A percentile compares a stretch with the other conserved stretches of the same genome.
phyloP scores from a whole-genome alignment of 805 yeast species.

The Ogataea neopini region DNA sequence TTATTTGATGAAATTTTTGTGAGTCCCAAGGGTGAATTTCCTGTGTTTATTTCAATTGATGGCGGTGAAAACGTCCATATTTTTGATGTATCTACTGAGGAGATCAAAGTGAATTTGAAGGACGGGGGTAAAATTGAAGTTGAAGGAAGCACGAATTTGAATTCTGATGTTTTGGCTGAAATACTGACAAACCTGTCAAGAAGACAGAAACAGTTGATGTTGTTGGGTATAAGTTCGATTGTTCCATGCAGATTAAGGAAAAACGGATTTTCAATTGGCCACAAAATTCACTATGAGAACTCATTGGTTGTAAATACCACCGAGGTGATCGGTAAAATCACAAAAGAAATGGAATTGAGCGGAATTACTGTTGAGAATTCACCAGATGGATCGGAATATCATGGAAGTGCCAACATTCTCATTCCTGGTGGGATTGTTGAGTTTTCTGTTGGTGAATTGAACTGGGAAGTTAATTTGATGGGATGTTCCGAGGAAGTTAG shows the following conservation, averaged over 20 bases:
- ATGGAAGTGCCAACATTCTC: background rate
- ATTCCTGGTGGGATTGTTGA: background rate
- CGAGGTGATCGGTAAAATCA: background rate
- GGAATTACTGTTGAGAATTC: background rate
- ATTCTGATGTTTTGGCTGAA: background rate
- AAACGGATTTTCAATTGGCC: background rate
- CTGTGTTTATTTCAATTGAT: constrained; percentile 9
- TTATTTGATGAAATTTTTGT: background rate
- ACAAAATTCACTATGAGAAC: background rate
- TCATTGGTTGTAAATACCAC: background rate
- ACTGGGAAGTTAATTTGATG: background rate
- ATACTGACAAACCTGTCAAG: no score
- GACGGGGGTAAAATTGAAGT: background rate
- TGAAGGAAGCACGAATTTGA: background rate
- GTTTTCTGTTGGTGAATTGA: background rate
- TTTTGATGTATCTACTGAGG: constrained; percentile 1
- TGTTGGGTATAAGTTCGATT: background rate
- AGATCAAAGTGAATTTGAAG: background rate
- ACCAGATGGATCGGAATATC: constrained; percentile 1
- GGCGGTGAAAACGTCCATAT: background rate
- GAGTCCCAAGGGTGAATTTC: constrained; percentile 1
- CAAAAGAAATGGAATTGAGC: background rate
- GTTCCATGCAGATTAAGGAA: background rate
- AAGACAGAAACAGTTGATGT: background rate
- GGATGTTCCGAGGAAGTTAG: constrained; percentile 2